Evolutionary conservation across 2,329 filamentous ascomycete genomes (phyloP), one percentile per base, ranked within the genome.

Genomic region (Falciphora oryzae): DNA sequence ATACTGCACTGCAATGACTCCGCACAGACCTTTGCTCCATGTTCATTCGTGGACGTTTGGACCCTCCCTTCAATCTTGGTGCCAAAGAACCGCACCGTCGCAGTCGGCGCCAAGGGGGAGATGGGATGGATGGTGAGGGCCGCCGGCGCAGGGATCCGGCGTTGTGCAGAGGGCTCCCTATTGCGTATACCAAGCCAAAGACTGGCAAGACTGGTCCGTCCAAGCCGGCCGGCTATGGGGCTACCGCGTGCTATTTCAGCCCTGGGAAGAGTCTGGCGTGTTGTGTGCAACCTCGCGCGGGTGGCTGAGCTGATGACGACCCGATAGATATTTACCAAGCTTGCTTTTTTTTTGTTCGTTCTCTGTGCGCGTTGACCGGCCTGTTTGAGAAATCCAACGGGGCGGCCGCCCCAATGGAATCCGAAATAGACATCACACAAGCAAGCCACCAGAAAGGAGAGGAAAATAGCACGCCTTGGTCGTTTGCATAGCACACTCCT

Each of bases 131-230:
- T 59, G 57, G 16, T 16, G 28, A 59, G 29, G 28, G 6, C 29
- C 18, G 59, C 59, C 14, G 31, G 59, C 31, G 22, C 28, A 44
- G 11, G n/a, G 10, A 38, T 14, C 8, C 31, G 14, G 25, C n/a
- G 58, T 25, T 60, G 29, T 60, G 3, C 22, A 18, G 18, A 29
- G 57, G 27, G 57, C 13, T 59, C 58, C 58, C 32, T 59, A 28
- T 14, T 13, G 28, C 35, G n/a, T 35, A 28, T 35, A 38, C 11
- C 59, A 60, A 60, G 59, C 59, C 59, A 60, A 60, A 38, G 25
- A 60, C 58, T 13, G 29, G 59, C 59, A 16, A 44, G 38, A 44
- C 14, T 22, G 38, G 16, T 44, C 38, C 38, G 14, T 22, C 38
- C 38, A 22, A 16, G 18, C 22, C 22, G 44, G 44, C 44, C 22